Evolutionary conservation across 352 stramenopile genomes (phyloP).

Genomic region (Globisporangium apiculatum): DNA sequence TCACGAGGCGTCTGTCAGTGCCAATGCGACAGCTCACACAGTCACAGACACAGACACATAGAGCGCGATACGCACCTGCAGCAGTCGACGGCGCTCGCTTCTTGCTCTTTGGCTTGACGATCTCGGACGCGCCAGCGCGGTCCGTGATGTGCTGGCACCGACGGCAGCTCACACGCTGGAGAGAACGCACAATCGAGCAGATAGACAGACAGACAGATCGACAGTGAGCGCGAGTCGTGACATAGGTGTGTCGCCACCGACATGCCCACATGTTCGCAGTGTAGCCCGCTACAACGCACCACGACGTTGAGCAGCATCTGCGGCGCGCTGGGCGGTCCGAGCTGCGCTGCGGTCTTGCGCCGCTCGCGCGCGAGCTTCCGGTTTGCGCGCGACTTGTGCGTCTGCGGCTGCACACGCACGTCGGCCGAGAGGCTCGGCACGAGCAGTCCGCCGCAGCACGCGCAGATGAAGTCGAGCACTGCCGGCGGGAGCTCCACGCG

Average conservation of each 20-base stretch:
- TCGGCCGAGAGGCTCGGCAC: conserved; percentile 51
- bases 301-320: conserved; percentile 30
- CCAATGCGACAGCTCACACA: too few relatives aligned
- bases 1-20: too few relatives aligned
- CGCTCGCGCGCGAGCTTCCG: conserved; percentile 36
- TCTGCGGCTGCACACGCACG: conserved; percentile 42
- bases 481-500: conserved; percentile 27
- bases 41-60: not conserved
- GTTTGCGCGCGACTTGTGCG: conserved; percentile 30
- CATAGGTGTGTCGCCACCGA: too few relatives aligned
- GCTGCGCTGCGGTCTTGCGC: conserved; percentile 11
- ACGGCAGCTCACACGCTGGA: conserved; percentile 40
- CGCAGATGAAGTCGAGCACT: conserved; percentile 64
- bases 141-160: conserved; percentile 48
- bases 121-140: conserved; percentile 32
- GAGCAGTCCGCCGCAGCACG: conserved; percentile 47
- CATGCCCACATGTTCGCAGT: too few relatives aligned
- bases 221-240: not conserved
- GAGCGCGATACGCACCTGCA: not conserved
- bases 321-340: conserved; percentile 7
- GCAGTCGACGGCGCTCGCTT: conserved; percentile 16
- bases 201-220: not conserved
- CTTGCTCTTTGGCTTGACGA: conserved; percentile 46
- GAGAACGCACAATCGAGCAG: too few relatives aligned
- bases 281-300: conserved; percentile 10